Evolutionary conservation across 2,329 filamentous ascomycete genomes (phyloP).

Genomic region (Ceratocystis lukuohia): DNA sequence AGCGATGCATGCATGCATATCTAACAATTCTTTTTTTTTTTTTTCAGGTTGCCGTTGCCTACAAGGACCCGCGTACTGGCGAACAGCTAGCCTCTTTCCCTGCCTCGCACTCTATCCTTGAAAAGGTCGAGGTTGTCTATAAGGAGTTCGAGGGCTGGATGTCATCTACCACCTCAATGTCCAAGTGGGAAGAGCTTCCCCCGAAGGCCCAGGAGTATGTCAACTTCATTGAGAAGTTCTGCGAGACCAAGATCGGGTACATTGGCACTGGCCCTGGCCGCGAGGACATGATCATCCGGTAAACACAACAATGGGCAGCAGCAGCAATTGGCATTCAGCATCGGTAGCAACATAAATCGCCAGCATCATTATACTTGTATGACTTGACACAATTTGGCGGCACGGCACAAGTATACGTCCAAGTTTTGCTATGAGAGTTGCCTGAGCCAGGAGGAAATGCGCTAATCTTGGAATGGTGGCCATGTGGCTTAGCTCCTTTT

Average conservation of each 20-base stretch:
- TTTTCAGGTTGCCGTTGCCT: conserved; percentile 44
- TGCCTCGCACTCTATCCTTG: conserved; percentile 45
- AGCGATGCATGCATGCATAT: neutral
- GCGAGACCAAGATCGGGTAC: conserved; percentile 43
- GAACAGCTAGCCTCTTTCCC: conserved; percentile 48
- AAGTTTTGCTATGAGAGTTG: neutral
- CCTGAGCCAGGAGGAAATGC: conserved; percentile 16
- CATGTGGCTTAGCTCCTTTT: conserved; percentile 13
- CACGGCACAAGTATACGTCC: neutral
- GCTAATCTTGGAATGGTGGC: conserved; percentile 20
- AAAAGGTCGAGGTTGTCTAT: conserved; percentile 51
- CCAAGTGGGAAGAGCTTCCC: conserved; percentile 50
- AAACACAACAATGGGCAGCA: neutral
- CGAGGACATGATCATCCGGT: conserved; percentile 45
- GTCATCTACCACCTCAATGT: conserved; percentile 45
- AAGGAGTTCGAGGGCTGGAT: conserved; percentile 58
- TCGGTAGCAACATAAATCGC: too few relatives aligned
- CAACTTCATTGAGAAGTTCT: conserved; percentile 51
- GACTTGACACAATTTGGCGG: neutral
- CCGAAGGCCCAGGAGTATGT: conserved; percentile 52
- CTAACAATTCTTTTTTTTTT: neutral
- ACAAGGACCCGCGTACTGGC: conserved; percentile 36
- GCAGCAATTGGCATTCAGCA: neutral
- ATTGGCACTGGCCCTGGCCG: conserved; percentile 54
- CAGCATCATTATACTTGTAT: neutral